These are phyloP conservation scores for Amanita pseudoporphyria DNA, from an alignment of 768 basidiomycete species.

Conservation along the genomic window DNA sequence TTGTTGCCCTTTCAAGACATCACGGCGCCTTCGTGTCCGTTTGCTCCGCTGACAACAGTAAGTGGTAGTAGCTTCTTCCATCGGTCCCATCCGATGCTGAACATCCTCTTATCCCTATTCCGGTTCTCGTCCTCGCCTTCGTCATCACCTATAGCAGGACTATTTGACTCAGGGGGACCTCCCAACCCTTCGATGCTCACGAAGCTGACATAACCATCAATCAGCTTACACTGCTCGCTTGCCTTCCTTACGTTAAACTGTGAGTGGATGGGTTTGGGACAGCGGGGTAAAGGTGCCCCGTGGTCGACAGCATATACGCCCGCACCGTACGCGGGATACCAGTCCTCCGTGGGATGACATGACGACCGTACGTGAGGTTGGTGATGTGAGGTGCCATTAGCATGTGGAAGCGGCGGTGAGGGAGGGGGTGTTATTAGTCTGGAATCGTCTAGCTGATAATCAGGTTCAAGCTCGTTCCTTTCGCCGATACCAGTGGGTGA, in stretches of 20 bases:
- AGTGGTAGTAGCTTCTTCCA: conserved; percentile 12
- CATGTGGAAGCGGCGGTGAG: neutral
- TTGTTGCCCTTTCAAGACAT: neutral
- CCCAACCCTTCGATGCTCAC: conserved; percentile 17
- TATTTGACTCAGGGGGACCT: conserved; percentile 12
- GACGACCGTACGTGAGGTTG: conserved; percentile 1
- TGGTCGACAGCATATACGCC: neutral
- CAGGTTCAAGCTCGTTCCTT: conserved; percentile 5
- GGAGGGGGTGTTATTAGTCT: conserved; percentile 6
- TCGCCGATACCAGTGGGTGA: conserved; percentile 3
- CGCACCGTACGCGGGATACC: conserved; percentile 1
- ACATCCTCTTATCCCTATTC: conserved; percentile 8
- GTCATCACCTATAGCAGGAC: conserved; percentile 8
- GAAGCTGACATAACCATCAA: conserved; percentile 19
- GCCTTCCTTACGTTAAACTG: conserved; percentile 17
- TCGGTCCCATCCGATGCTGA: conserved; percentile 12
- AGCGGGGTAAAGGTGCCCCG: neutral
- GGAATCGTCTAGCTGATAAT: conserved; percentile 5
- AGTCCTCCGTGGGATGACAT: conserved; percentile 1
- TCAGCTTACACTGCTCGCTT: conserved; percentile 14
- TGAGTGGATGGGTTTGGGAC: neutral
- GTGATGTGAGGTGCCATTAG: neutral
- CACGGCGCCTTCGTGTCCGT: neutral
- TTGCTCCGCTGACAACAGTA: neutral
- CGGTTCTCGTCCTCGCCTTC: conserved; percentile 9